phyloP scores from a whole-genome alignment of 2,329 filamentous ascomycete genomes.

The Fonsecaea erecta region DNA sequence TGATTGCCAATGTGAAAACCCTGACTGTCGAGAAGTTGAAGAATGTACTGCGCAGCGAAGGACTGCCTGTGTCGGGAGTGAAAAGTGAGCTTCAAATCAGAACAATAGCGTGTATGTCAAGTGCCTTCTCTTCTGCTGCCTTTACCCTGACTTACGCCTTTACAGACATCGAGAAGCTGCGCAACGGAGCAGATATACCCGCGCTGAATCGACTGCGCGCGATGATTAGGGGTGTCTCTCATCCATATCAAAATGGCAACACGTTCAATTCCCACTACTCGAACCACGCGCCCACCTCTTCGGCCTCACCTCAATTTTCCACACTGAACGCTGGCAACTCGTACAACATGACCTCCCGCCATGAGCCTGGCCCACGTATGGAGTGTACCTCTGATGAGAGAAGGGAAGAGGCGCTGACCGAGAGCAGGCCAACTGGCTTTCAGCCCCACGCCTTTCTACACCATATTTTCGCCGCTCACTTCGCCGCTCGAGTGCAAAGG shows the following conservation, averaged over 20 bases:
- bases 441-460: conserved; percentile 86
- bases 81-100: conserved; percentile 81
- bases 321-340: conserved; percentile 26
- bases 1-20: conserved; percentile 55
- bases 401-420: conserved; percentile 26
- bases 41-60: conserved; percentile 74
- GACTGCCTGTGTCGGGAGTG: conserved; percentile 77
- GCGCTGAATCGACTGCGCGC: conserved; percentile 31
- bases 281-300: conserved; percentile 34
- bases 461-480: conserved; percentile 68
- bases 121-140: background rate
- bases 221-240: conserved; percentile 27
- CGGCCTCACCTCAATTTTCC: conserved; percentile 35
- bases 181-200: conserved; percentile 26
- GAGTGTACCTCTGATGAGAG: background rate
- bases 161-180: conserved; percentile 36
- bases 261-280: conserved; percentile 34
- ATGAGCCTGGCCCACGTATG: conserved; percentile 24
- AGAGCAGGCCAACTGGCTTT: conserved; percentile 57
- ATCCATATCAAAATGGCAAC: conserved; percentile 24
- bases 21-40: conserved; percentile 72
- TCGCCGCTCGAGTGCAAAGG: conserved; percentile 72
- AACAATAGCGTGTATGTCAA: conserved; percentile 72
- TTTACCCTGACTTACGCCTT: conserved; percentile 20
- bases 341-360: conserved; percentile 27